Percentiles rank a stretch among this genome's conserved stretches.
phyloP scores from a whole-genome alignment of 2,329 filamentous ascomycete genomes.

The Shiraia sp. region DNA sequence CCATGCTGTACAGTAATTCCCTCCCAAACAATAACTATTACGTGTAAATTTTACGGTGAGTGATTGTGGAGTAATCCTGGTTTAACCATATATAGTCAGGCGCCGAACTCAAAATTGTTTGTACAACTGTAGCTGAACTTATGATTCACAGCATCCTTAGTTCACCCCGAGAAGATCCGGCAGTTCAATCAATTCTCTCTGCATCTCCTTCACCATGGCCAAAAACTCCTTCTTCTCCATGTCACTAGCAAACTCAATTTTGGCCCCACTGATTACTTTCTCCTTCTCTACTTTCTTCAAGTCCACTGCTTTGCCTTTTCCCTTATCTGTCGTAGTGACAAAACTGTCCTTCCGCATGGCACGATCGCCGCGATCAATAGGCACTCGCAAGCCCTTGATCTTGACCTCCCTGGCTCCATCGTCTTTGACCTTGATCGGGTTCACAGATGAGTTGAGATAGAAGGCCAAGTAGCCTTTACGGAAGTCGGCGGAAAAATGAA shows the following conservation, averaged over 20 bases:
- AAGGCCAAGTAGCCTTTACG: conserved; percentile 50
- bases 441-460: conserved; percentile 47
- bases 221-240: conserved; percentile 49
- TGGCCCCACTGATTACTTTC: conserved; percentile 47
- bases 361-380: conserved; percentile 21
- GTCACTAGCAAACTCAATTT: conserved; percentile 50
- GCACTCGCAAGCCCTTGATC: conserved; percentile 49
- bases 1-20: no score
- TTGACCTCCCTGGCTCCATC: conserved; percentile 46
- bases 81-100: no score
- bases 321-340: conserved; percentile 10
- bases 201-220: conserved; percentile 42
- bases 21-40: no score
- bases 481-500: conserved; percentile 51
- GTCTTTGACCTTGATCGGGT: conserved; percentile 47
- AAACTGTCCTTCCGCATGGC: conserved; percentile 28
- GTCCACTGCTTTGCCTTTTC: conserved; percentile 10
- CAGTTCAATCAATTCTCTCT: conserved; percentile 43
- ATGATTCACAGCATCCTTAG: conserved; percentile 6
- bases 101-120: no score
- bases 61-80: no score
- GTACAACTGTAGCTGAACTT: background rate
- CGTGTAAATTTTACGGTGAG: no score
- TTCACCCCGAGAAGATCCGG: conserved; percentile 43
- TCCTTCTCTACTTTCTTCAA: conserved; percentile 34